Base-by-base conservation (phyloP, 306 rosid species). In the Trifolium fragiferum region DNA sequence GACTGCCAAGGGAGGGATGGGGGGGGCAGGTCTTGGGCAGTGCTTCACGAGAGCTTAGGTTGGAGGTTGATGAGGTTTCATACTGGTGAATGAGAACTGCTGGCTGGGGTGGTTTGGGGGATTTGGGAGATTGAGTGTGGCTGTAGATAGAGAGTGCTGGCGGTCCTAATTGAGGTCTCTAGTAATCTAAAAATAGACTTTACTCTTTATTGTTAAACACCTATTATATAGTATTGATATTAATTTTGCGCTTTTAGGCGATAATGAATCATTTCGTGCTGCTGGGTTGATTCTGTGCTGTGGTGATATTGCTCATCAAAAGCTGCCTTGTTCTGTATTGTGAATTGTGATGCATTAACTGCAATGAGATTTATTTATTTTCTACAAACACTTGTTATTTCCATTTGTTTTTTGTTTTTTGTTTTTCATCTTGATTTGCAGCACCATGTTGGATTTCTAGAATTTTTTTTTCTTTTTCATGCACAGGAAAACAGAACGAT, bases 401-500 rank as follows among this genome's bases (percentile, higher is more conserved):
- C 72, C 37, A 59, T 41, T 6, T 60, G 13, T 35, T 81, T n/a
- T n/a, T n/a, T n/a, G n/a, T n/a, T n/a, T n/a, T n/a, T 49, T 59
- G 25, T 37, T 11, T 10, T 68, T 43, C 58, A 32, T 53, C 50
- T 47, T 80, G 54, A 72, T 64, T 73, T 72, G 25, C 43, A 7
- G 66, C 30, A 14, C 61, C 3, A 25, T 25, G 2, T 25, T 25
- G 27, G 27, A 25, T 25, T 23, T 23, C 27, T 23, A 23, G 27
- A 23, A 21, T 21, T 23, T 23, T 65, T 66, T 9, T 72, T n/a
- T n/a, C n/a, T n/a, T n/a, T n/a, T 32, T 53, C 62, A 41, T 57
- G 76, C 27, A 41, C 74, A 89, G 98, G 82, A 85, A 82, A 85
- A 89, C 82, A 51, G 86, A 37, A n/a, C 50, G 82, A 33, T 89